Evolutionary conservation across 352 stramenopile genomes (phyloP), one percentile per base, ranked within the genome.

Genomic region (Globisporangium cystogenes): DNA sequence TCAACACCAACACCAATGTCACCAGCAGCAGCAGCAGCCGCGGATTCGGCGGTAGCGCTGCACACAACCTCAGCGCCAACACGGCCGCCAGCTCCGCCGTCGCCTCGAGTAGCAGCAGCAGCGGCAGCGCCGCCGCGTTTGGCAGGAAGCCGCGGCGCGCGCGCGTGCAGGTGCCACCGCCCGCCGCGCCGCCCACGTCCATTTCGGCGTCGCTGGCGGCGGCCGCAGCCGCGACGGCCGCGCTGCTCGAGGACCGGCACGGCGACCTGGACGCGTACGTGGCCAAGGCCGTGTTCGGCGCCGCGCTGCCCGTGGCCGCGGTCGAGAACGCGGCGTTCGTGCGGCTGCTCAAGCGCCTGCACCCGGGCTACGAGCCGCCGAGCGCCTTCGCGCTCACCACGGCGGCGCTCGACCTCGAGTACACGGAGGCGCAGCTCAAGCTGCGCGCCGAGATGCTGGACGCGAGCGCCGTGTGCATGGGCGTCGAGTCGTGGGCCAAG

Each of bases 271-370:
- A 87, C 43, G 69, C 64, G 51, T 82, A 70, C 42, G 69, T 87
- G 26, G 72, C 74, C 26, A 74, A 77, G 52, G 76, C 76, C 12
- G 66, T 90, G 26, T 72, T 87, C 6, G 69, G 67, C 0, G 64
- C 63, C 6, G 76, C 69, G n/a, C 48, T 86, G 21, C 65, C 77
- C 1, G 72, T 90, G n/a, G 51, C 51, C 7, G 67, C 73, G 4
- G 67, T 88, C n/a, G 80, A 87, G 52, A 65, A 79, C 57, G 48
- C 75, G 43, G 62, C 65, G 24, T 91, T 91, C 57, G 58, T 70
- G 40, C 70, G 82, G 53, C 55, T 91, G 57, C 58, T 88, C 31
- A 87, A 87, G 63, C 70, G 69, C 18, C 59, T 88, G 62, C 68
- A 71, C 39, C 66, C 73, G 4, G 33, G 45, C 29, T 86, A 86